Evolutionary conservation across 768 basidiomycete genomes (phyloP).

Genomic region (Mycena pura): DNA sequence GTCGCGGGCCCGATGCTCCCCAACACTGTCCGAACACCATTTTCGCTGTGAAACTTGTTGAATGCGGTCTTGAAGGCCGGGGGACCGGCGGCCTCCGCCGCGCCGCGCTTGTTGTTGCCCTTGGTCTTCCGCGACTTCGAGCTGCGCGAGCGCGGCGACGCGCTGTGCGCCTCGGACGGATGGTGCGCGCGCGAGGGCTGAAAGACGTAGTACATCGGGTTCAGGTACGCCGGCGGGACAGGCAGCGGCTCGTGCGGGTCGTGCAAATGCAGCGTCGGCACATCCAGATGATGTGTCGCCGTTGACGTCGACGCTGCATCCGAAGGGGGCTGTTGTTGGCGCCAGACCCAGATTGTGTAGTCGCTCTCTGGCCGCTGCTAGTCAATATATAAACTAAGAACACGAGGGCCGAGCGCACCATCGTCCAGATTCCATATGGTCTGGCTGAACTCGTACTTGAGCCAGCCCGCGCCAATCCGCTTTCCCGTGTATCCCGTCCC

Average conservation of each 20-base stretch:
- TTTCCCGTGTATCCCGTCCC: constrained; percentile 62
- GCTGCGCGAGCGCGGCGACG: constrained; percentile 47
- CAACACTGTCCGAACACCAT: constrained; percentile 91
- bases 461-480: constrained; percentile 77
- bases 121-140: constrained; percentile 50
- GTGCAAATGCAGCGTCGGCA: constrained; percentile 68
- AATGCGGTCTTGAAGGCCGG: constrained; percentile 79
- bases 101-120: constrained; percentile 42
- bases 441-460: constrained; percentile 86
- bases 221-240: constrained; percentile 65
- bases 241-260: constrained; percentile 68
- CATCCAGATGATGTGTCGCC: constrained; percentile 27
- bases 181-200: constrained; percentile 45
- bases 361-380: constrained; percentile 68
- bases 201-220: constrained; percentile 76
- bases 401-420: constrained; percentile 52
- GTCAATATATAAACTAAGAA: neutral
- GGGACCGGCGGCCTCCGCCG: constrained; percentile 51
- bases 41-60: constrained; percentile 85
- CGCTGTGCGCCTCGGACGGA: constrained; percentile 35
- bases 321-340: constrained; percentile 54
- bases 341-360: constrained; percentile 85
- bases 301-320: constrained; percentile 33
- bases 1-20: constrained; percentile 92
- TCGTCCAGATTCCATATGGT: constrained; percentile 89